Base-by-base conservation (phyloP, 805 yeast genomes). In the Metschnikowia lachancei region DNA sequence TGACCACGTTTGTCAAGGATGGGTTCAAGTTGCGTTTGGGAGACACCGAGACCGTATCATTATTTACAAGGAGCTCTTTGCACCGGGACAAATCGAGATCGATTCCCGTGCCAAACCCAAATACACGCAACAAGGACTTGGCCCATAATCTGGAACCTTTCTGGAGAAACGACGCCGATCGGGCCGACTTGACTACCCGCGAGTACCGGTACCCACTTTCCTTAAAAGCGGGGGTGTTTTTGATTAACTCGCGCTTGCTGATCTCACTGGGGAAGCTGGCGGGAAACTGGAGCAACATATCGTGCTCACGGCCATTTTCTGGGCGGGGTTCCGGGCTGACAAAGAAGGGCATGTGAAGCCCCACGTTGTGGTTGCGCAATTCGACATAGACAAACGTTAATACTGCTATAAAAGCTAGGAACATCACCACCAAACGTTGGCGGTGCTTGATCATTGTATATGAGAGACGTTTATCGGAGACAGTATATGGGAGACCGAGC, bases 201-300 rank as follows among this genome's bases (percentile, higher is more conserved):
- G 24, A 13, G 36, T 47, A 47, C 14, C 40, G 41, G n/a, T 31
- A 14, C 18, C 47, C 50, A 22, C 34, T 28, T 31, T 17, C 31
- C 19, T 26, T 19, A 20, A 44, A 44, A 12, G 48, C 51, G 18
- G 36, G 16, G 3, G 33, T 18, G 14, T 19, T 24, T 28, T 41
- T 44, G 30, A 41, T 35, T 31, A 40, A 30, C 8, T 45, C 39
- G 17, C 44, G 20, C 20, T 40, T 42, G n/a, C 31, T 41, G 16
- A 41, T 17, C 5, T 37, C 44, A 1, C 18, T 4, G 10, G 47
- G 41, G 24, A 47, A 47, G 16, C 51, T 39, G 16, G 35, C 26
- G 10, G 51, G 48, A 19, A 44, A 48, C 24, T 40, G 46, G 28
- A 44, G 48, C 18, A 19, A 18, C 33, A 31, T 19, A 14, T 33